phyloP scores from a whole-genome alignment of 108 stramenopile genomes.

The Cyclotella cryptica region DNA sequence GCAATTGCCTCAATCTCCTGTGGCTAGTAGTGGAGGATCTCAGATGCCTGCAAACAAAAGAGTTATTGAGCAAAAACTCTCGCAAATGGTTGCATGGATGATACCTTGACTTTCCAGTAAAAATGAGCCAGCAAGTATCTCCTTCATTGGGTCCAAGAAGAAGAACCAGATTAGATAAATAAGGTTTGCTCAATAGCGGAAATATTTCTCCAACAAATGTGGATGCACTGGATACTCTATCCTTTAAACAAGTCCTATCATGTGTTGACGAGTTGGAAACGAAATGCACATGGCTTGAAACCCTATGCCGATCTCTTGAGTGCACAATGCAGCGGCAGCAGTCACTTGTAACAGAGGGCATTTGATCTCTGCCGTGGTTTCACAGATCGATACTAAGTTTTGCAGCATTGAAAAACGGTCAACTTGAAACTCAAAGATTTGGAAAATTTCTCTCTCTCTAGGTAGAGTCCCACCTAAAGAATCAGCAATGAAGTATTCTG shows the following conservation, averaged over 20 bases:
- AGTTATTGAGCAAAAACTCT: too few species aligned
- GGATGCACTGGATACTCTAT: not conserved
- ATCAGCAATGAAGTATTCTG: slow-evolving; percentile 4
- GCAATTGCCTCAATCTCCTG: too few species aligned
- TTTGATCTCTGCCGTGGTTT: not conserved
- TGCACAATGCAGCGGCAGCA: not conserved
- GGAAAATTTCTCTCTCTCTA: not conserved
- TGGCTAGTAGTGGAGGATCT: too few species aligned
- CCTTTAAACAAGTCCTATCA: slow-evolving; percentile 5
- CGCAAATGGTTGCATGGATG: too few species aligned
- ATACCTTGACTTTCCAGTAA: too few species aligned
- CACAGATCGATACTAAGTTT: slow-evolving; percentile 4
- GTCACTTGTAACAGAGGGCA: not conserved
- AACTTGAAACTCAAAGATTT: slow-evolving; percentile 1
- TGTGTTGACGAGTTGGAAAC: slow-evolving; percentile 3
- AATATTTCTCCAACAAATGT: not conserved
- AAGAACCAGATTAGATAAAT: not conserved
- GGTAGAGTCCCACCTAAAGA: slow-evolving; percentile 5
- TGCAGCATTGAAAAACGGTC: not conserved
- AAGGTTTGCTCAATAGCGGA: not conserved
- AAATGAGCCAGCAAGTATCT: not conserved
- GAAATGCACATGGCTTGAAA: not conserved
- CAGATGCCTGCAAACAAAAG: too few species aligned
- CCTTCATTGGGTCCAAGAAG: not conserved
- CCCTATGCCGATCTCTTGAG: not conserved